phyloP scores from a whole-genome alignment of 208 protist genomes.

The Kentomonas sorsogonicus region DNA sequence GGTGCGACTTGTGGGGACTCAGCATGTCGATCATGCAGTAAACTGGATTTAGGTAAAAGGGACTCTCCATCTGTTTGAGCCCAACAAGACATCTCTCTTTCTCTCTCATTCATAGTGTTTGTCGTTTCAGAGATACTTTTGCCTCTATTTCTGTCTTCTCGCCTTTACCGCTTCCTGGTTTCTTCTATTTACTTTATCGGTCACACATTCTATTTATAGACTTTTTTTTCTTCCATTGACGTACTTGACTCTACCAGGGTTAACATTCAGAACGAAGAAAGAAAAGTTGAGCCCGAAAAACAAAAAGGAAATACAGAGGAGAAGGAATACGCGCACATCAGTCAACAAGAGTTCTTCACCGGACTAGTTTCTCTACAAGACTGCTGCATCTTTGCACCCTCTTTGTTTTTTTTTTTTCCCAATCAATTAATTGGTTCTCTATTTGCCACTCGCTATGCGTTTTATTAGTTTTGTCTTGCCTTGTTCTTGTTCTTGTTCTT shows the following conservation, averaged over 20 bases:
- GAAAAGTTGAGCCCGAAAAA: no score
- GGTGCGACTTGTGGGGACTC: constrained; percentile 37
- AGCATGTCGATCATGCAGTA: constrained; percentile 42
- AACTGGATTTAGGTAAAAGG: not conserved
- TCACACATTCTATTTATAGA: not conserved
- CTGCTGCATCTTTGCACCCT: not conserved
- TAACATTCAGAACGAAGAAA: no score
- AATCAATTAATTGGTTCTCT: not conserved
- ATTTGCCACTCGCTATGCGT: not conserved
- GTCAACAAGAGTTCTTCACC: no score
- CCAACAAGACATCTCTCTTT: not conserved
- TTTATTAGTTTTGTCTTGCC: not conserved
- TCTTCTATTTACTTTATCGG: not conserved
- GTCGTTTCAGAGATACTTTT: not conserved
- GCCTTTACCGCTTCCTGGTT: not conserved
- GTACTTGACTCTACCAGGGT: no score
- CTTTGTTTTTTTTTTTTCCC: not conserved
- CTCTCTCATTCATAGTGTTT: not conserved
- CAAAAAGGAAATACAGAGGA: no score
- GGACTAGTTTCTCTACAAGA: no score
- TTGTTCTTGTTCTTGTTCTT: not conserved
- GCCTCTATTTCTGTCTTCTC: constrained; percentile 15
- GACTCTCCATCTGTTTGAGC: not conserved
- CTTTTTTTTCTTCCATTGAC: constrained; percentile 2
- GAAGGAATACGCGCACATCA: no score